Evolutionary conservation across 495 filamentous ascomycete genomes (phyloP).

Genomic region (Tuber calosporum): DNA sequence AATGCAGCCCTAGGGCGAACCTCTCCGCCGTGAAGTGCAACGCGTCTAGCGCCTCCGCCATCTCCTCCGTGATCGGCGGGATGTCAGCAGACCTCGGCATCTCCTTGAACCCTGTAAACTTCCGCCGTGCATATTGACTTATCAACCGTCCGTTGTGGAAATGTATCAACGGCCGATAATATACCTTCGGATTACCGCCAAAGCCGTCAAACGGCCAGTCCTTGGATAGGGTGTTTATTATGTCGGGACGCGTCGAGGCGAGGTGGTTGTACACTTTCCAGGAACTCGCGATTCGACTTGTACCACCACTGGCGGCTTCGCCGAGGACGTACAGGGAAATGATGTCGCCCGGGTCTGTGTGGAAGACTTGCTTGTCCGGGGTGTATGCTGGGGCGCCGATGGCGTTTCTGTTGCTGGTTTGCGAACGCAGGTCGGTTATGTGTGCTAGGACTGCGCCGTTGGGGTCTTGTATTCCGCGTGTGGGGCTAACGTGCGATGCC

Average conservation of each 20-base stretch:
- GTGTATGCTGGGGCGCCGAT: constrained; percentile 26
- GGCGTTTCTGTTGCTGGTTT: constrained; percentile 4
- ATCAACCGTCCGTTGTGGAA: constrained; percentile 18
- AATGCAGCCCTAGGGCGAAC: constrained; percentile 49
- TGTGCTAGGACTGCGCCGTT: constrained; percentile 17
- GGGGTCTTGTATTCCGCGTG: constrained; percentile 51
- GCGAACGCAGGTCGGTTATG: constrained; percentile 21
- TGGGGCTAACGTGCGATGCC: constrained; percentile 52
- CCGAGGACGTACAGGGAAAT: constrained; percentile 54
- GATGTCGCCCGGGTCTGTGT: constrained; percentile 63
- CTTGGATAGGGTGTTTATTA: constrained; percentile 51
- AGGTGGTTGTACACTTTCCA: constrained; percentile 60
- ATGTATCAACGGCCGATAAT: constrained; percentile 21
- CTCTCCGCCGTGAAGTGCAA: constrained; percentile 54
- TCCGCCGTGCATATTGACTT: constrained; percentile 45
- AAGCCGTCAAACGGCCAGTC: constrained; percentile 55
- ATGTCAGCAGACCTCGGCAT: constrained; percentile 41
- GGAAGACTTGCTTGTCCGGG: constrained; percentile 53
- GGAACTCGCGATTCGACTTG: constrained; percentile 54
- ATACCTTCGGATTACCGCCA: constrained; percentile 16
- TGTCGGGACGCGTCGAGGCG: constrained; percentile 54
- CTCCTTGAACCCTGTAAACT: constrained; percentile 48
- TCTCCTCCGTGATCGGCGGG: constrained; percentile 52
- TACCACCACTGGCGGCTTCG: constrained; percentile 52
- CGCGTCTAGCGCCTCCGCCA: constrained; percentile 57